Conservation (phyloP, 73 alveolate genomes). For the Durusdinium trenchii region DNA sequence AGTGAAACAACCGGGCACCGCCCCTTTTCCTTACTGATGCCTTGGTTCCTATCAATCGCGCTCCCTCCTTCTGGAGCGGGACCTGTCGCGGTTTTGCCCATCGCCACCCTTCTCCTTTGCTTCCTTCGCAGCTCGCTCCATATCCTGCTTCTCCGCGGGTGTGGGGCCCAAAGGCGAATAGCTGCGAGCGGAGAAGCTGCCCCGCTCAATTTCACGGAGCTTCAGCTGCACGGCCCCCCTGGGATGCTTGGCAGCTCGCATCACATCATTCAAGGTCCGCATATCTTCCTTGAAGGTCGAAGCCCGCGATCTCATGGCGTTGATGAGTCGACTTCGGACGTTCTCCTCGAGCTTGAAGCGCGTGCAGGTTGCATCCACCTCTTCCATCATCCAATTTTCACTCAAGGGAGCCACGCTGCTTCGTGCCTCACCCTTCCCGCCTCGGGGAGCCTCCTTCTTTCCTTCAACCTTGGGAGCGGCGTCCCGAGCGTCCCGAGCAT, state of each 20-base stretch:
- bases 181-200: constrained; percentile 89
- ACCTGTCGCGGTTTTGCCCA: too few relatives aligned
- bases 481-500: too few relatives aligned
- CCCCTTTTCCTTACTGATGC: too few relatives aligned
- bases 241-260: constrained; percentile 94
- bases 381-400: constrained; percentile 85
- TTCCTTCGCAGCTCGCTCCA: constrained; percentile 78
- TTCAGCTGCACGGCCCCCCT: constrained; percentile 93
- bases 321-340: constrained; percentile 76
- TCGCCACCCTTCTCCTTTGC: too few relatives aligned
- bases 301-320: constrained; percentile 72
- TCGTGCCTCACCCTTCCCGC: not conserved
- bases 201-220: constrained; percentile 94
- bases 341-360: constrained; percentile 87
- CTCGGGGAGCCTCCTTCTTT: not conserved
- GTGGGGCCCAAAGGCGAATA: constrained; percentile 90
- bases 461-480: not conserved
- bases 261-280: constrained; percentile 88
- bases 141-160: constrained; percentile 93
- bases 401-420: constrained; percentile 36
- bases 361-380: constrained; percentile 70
- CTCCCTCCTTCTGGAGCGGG: too few relatives aligned
- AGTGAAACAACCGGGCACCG: too few relatives aligned
- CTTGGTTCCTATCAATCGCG: too few relatives aligned
- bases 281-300: constrained; percentile 90